Base-by-base conservation (phyloP, 805 yeast genomes). In the Geotrichum ghanense region DNA sequence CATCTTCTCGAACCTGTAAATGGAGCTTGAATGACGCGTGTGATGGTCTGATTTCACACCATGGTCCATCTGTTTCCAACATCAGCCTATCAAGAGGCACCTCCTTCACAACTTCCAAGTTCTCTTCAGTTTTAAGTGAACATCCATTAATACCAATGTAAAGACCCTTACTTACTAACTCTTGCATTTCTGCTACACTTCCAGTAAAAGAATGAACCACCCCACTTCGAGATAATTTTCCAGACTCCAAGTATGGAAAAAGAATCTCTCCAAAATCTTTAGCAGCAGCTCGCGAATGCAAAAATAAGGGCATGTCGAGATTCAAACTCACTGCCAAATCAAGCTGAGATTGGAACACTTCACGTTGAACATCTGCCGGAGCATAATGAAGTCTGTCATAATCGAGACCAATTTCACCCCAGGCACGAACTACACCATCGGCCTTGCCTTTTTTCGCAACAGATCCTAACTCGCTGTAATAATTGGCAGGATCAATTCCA, bases 141-240 rank as follows among this genome's bases (percentile, higher is more conserved):
- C 97, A 92, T 3, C 98, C 98, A 62, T 92, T 92, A 50, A 92
- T 70, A 39, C 97, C 88, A 45, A 92, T 75, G 53, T 70, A 83
- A 41, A 86, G 72, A 0, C 81, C 87, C 43, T 76, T 61, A 0
- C 66, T 66, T 19, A 89, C 61, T 22, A 88, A 57, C 45, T 70
- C 68, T 3, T 70, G 55, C 51, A 87, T 63, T 52, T 92, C 97
- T 3, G 69, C 74, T 14, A 61, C 48, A 0, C 87, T 70, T 2
- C 97, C 99, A 0, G 98, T 90, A 63, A 90, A 92, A 1, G 97
- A 89, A 63, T 92, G 99, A 1, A 92, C 90, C 4, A 92, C 90
- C n/a, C 92, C 90, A 37, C 76, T 73, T 27, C 74, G 56, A 1
- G 66, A 60, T 22, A 73, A 63, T 45, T 58, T 57, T 44, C 74